These are phyloP conservation scores for Aspergillus sp. DNA, from an alignment of 2,329 filamentous ascomycete species.

Conservation along the genomic window DNA sequence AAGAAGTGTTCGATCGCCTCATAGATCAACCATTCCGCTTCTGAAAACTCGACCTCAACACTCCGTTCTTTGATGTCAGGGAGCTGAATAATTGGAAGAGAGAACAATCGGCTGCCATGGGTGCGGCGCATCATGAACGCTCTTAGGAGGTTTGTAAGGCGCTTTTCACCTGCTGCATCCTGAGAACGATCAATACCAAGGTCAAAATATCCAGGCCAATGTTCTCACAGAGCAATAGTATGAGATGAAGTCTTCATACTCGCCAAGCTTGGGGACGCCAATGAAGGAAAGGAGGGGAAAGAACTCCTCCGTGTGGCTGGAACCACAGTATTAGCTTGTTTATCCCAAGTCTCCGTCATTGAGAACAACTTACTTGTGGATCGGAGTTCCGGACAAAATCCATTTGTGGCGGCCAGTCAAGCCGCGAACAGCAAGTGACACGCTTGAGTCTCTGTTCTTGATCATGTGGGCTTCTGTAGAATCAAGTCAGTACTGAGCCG, in stretches of 20 bases:
- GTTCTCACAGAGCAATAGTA: conserved; percentile 31
- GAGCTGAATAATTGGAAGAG: conserved; percentile 58
- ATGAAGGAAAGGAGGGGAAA: conserved; percentile 46
- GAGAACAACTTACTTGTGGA: conserved; percentile 38
- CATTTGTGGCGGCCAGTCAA: conserved; percentile 43
- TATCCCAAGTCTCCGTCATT: neutral
- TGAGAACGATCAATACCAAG: neutral
- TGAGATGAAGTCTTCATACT: conserved; percentile 29
- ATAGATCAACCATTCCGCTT: conserved; percentile 59
- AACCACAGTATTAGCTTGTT: neutral
- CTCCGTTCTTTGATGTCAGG: conserved; percentile 54
- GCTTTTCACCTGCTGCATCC: conserved; percentile 20
- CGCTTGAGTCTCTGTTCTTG: conserved; percentile 40
- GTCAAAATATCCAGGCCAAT: neutral
- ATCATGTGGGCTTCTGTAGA: conserved; percentile 40
- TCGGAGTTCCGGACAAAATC: conserved; percentile 45
- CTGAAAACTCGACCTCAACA: conserved; percentile 54
- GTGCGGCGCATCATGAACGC: conserved; percentile 60
- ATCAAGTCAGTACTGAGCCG: neutral
- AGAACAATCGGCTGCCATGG: conserved; percentile 58
- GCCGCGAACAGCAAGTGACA: conserved; percentile 41
- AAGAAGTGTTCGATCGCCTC: conserved; percentile 54
- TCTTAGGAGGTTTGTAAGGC: conserved; percentile 36
- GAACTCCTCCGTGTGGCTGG: conserved; percentile 41
- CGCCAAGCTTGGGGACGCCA: conserved; percentile 32